Base-by-base conservation (phyloP, 257 asterid species). In the Solanum neorickii region DNA sequence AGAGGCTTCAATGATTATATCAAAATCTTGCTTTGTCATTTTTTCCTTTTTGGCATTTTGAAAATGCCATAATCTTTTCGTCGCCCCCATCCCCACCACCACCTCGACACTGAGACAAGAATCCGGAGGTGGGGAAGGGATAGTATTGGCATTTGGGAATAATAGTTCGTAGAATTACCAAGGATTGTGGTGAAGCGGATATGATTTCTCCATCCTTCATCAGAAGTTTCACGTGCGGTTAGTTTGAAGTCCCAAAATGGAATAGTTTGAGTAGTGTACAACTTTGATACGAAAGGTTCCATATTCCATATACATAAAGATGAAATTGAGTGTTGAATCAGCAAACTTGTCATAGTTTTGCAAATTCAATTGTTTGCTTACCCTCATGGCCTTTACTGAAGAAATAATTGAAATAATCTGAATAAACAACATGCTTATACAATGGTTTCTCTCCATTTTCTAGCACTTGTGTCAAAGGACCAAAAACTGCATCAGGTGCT, bases 371-470 rank as follows among this genome's bases (percentile, higher is more conserved):
- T 5, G 94, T 87, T 39, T 86, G 85, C 86, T 92, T 93, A 44
- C 96, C 94, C 83, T 92, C 92, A 82, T 93, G 94, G 11, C 90
- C 92, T 85, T 92, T 92, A 80, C 95, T 69, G 76, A 91, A 91
- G 90, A 93, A 93, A 89, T 92, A 86, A 84, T 87, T 89, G 89
- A 91, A 92, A 83, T 93, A 93, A 83, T 93, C 96, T 0, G 91
- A 86, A 88, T 76, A 91, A 10, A 88, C 65, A 39, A 93, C 85
- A 5, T 87, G 88, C 84, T 88, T 92, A 82, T 93, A 93, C 23
- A 89, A 60, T 0, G 92, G 90, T 3, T 88, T 91, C 86, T 90
- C 93, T 78, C 93, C 95, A 44, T 68, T 85, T 84, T 91, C 83
- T 84, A 92, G 83, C 78, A 88, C 92, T 90, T 91, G 90, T 44